Evolutionary conservation across 2,329 filamentous ascomycete genomes (phyloP), one percentile per base, ranked within the genome.

Genomic region (Fusarium albidum): DNA sequence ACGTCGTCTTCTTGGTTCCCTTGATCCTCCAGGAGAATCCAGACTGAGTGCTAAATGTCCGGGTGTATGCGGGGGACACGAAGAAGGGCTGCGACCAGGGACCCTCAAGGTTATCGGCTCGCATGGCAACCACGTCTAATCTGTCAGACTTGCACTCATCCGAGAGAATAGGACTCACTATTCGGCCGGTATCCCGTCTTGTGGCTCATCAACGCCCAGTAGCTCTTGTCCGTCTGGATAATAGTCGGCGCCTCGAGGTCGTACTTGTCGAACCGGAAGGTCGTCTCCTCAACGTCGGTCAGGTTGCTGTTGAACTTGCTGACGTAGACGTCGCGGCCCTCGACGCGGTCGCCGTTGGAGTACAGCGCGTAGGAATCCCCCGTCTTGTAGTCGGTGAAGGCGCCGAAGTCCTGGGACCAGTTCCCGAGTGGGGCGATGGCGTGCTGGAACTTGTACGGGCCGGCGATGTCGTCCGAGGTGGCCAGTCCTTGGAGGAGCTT

Each of bases 171-270:
- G 1, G 0, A 47, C 66, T 38, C 33, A 69, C 68, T 85, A 44
- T 86, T 86, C 1, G 83, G 83, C n/a, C 83, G 73, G 48, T 86
- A 86, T 1, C 83, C 83, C 0, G 83, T 86, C 73, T 86, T 86
- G 57, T 86, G 83, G 59, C 81, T 84, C 82, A 86, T 85, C 29
- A 86, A 63, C 0, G 82, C 81, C 60, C 80, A 86, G 60, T 86
- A 86, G 59, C 81, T 83, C 52, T 76, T 75, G 28, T 86, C 82
- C 0, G 83, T 86, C 64, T 85, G 83, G 6, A 86, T 73, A 44
- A 86, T 85, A 0, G 81, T 83, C 0, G 83, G 83, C 0, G 82
- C 83, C 60, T 86, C 83, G 2, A 86, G 75, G 57, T 86, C 83
- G 55, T 77, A 85, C 58, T 86, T 86, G 65, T 82, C 71, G 52